phyloP scores from a whole-genome alignment of 2,329 filamentous ascomycete genomes.

The Stachybotrys echinatus region DNA sequence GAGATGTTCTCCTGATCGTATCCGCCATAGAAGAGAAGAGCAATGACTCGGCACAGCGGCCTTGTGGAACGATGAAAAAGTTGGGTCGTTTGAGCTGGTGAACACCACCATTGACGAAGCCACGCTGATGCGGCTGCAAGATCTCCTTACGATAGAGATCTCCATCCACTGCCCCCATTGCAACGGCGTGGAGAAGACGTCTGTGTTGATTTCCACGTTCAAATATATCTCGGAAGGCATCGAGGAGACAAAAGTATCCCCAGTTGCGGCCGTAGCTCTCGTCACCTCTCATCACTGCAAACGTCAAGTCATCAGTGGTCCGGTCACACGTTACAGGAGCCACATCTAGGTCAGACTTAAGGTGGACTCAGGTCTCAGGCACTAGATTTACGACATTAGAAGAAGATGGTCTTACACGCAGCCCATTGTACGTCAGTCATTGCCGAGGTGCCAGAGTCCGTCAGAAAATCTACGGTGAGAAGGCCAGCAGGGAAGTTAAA shows the following conservation, averaged over 20 bases:
- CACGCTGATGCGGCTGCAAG: not conserved
- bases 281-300: conserved; percentile 17
- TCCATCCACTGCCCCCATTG: not conserved
- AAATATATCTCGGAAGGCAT: conserved; percentile 16
- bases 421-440: conserved; percentile 21
- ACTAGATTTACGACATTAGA: too few relatives aligned
- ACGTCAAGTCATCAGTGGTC: too few relatives aligned
- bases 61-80: conserved; percentile 17
- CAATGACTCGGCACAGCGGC: conserved; percentile 14
- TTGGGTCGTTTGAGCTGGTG: conserved; percentile 2
- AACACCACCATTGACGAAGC: conserved; percentile 1
- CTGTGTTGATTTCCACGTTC: conserved; percentile 8
- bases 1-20: not conserved
- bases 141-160: not conserved
- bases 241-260: conserved; percentile 18
- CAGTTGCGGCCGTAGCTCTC: conserved; percentile 19
- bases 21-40: conserved; percentile 10
- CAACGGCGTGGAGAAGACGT: not conserved
- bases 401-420: conserved; percentile 1
- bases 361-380: not conserved
- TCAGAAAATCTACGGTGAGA: conserved; percentile 17
- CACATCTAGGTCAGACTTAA: not conserved
- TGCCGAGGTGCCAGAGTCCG: conserved; percentile 18
- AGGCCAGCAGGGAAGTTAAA: conserved; percentile 13
- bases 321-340: not conserved